Percentiles rank a stretch among this genome's conserved stretches.
phyloP scores from a whole-genome alignment of 2,329 filamentous ascomycete species.

The Dactylellina sp. region DNA sequence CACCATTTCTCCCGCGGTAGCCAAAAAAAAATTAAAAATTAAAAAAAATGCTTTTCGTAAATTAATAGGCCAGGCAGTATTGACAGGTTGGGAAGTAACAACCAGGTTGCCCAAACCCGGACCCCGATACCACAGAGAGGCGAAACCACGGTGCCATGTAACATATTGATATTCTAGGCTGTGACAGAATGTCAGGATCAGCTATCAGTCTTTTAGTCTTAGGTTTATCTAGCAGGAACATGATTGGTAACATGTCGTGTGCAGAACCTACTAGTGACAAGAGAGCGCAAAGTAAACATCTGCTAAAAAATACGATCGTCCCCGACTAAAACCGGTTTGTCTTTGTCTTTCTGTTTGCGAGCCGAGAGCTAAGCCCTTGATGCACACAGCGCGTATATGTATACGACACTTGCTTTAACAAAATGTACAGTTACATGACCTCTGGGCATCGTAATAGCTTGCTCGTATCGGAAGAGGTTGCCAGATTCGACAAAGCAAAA shows the following conservation, averaged over 20 bases:
- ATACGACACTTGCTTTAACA: neutral
- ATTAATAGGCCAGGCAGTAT: too few relatives aligned
- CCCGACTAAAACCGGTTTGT: constrained; percentile 30
- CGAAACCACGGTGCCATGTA: neutral
- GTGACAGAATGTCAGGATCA: constrained; percentile 15
- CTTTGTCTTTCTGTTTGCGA: constrained; percentile 1
- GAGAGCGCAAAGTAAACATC: neutral
- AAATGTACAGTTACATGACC: neutral
- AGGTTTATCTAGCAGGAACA: neutral
- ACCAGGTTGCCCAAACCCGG: neutral
- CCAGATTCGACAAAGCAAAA: constrained; percentile 23
- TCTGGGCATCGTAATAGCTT: neutral
- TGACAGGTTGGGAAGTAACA: too few relatives aligned
- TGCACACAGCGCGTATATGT: too few relatives aligned
- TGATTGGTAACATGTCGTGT: constrained; percentile 39
- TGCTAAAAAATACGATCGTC: neutral
- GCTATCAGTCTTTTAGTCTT: constrained; percentile 17
- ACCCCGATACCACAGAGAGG: neutral
- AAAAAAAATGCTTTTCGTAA: too few relatives aligned
- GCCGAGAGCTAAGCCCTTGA: neutral
- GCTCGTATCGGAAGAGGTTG: constrained; percentile 18
- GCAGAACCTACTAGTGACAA: neutral
- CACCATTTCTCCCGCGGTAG: constrained; percentile 6
- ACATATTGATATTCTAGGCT: constrained; percentile 9
- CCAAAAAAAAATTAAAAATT: neutral